Conservation (phyloP, 2,329 filamentous ascomycete genomes). For the Capronia epimyces region DNA sequence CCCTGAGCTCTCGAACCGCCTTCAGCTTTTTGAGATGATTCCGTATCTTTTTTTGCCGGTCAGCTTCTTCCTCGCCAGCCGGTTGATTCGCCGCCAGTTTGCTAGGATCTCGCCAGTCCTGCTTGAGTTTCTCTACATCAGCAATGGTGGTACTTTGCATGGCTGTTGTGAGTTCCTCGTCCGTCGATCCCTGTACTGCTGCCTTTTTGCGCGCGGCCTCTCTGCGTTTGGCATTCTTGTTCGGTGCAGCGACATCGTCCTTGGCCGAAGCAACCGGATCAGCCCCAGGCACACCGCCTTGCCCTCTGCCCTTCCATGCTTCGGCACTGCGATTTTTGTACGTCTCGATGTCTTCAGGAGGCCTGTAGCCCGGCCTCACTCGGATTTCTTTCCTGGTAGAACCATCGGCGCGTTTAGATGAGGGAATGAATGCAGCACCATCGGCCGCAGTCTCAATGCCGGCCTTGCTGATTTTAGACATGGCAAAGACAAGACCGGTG, state of each 20-base stretch:
- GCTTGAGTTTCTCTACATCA: conserved; percentile 27
- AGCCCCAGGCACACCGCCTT: conserved; percentile 69
- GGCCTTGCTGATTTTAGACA: conserved; percentile 36
- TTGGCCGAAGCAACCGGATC: conserved; percentile 47
- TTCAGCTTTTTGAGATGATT: conserved; percentile 91
- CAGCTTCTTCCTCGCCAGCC: conserved; percentile 61
- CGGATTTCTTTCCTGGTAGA: conserved; percentile 91
- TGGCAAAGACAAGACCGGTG: background rate
- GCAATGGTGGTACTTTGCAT: conserved; percentile 20
- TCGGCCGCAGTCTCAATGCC: conserved; percentile 75
- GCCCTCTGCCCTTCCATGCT: conserved; percentile 70
- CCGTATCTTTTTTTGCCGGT: conserved; percentile 87
- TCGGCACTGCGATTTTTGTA: conserved; percentile 92
- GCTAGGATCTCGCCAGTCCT: conserved; percentile 28
- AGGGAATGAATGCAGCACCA: conserved; percentile 83
- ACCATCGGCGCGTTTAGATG: conserved; percentile 80
- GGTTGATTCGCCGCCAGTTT: conserved; percentile 29
- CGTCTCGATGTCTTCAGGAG: conserved; percentile 89
- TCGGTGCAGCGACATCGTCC: conserved; percentile 53
- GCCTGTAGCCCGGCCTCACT: conserved; percentile 86
- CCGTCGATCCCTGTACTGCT: conserved; percentile 41
- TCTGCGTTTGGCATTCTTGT: conserved; percentile 80
- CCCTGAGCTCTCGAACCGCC: conserved; percentile 82
- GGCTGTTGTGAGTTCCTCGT: conserved; percentile 34
- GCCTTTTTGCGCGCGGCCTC: conserved; percentile 57